Conservation (phyloP, 192 early-diverging fungal species). For the Entophlyctis helioformis region DNA sequence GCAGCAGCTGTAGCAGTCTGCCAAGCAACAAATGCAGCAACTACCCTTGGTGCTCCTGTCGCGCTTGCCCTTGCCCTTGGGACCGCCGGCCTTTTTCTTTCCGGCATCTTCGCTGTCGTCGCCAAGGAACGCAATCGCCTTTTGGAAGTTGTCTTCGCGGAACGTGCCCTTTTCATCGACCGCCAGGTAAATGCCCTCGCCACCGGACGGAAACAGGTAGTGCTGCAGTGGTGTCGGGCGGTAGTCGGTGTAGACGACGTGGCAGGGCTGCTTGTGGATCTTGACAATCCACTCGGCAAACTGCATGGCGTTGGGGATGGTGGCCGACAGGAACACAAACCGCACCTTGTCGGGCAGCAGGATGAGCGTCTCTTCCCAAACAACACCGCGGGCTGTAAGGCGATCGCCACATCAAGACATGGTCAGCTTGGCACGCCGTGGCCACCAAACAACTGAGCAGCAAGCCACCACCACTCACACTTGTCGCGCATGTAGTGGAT, state of each 20-base stretch:
- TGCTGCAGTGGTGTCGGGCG: conserved; percentile 95
- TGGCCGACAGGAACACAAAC: conserved; percentile 93
- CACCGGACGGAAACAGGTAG: conserved; percentile 84
- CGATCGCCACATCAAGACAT: too few species aligned
- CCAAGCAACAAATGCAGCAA: too few species aligned
- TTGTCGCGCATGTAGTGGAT: conserved; percentile 98
- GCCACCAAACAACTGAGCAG: too few species aligned
- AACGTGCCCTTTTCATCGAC: conserved; percentile 94
- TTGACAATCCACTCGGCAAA: conserved; percentile 98
- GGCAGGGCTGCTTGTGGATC: conserved; percentile 92
- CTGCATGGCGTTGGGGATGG: conserved; percentile 97
- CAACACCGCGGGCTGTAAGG: conserved; percentile 88
- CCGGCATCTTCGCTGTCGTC: conserved; percentile 44
- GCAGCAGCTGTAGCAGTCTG: too few species aligned
- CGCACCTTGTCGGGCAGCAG: conserved; percentile 84
- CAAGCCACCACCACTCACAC: conserved; percentile 23
- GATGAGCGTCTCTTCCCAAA: conserved; percentile 98
- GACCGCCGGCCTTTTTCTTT: conserved; percentile 37
- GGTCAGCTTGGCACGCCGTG: too few species aligned
- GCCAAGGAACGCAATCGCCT: conserved; percentile 63
- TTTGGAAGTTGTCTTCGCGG: conserved; percentile 92
- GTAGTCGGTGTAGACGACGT: conserved; percentile 96
- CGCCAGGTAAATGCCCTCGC: conserved; percentile 87
- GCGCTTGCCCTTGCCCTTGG: conserved; percentile 18
- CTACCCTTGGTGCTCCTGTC: conserved; percentile 26